A percentile compares a stretch with the other conserved stretches of the same genome.
Conservation (phyloP, 495 filamentous ascomycete genomes). For the Talaromyces thailandensis region DNA sequence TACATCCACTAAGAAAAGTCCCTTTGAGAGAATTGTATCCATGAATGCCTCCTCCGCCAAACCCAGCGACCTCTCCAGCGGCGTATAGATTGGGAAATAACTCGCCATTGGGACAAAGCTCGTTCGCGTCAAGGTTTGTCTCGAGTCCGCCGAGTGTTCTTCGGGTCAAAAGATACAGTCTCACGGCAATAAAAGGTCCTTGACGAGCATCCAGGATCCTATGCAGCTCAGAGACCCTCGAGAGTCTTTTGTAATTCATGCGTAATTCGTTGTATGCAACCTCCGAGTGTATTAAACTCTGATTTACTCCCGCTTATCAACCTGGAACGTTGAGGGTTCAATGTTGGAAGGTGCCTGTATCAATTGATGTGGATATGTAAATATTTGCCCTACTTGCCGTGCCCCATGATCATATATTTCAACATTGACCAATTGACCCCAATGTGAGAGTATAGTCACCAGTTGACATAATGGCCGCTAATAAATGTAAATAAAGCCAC, state of each 20-base stretch:
- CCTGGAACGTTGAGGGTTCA: background rate
- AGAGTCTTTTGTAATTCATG: conserved; percentile 14
- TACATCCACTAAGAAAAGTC: conserved; percentile 40
- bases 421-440: too few species aligned
- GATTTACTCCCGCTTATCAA: background rate
- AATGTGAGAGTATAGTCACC: too few species aligned
- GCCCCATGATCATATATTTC: background rate
- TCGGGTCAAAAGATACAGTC: conserved; percentile 41
- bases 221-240: conserved; percentile 35
- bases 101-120: conserved; percentile 31
- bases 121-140: conserved; percentile 40
- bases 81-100: conserved; percentile 39
- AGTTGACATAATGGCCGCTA: background rate
- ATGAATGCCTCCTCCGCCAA: conserved; percentile 44
- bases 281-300: too few species aligned
- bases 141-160: conserved; percentile 44
- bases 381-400: background rate
- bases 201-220: conserved; percentile 29
- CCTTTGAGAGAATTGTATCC: conserved; percentile 43
- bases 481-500: background rate
- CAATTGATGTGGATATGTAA: too few species aligned
- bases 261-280: background rate
- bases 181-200: conserved; percentile 40
- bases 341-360: background rate
- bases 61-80: conserved; percentile 44